These are phyloP conservation scores for Cichorium intybus DNA, from an alignment of 140 eudicot genomes.

Conservation along the genomic window DNA sequence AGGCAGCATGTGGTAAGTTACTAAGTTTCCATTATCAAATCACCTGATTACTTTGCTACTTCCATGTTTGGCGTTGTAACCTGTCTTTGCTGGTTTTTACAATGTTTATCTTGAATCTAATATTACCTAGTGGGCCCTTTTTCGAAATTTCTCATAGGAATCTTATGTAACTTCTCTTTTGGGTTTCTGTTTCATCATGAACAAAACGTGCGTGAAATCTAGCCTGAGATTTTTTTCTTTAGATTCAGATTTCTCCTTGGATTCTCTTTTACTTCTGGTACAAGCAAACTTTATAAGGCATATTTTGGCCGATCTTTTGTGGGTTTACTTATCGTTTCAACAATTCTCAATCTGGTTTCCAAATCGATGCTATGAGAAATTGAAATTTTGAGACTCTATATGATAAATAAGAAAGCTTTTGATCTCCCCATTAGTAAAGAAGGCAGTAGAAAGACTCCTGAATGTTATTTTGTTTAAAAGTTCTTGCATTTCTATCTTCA, in stretches of 20 bases:
- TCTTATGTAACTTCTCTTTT: not conserved
- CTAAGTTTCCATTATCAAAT: conserved; percentile 5
- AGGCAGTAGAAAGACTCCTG: no score
- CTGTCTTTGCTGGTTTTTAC: not conserved
- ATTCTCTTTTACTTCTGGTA: not conserved
- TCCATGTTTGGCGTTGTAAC: not conserved
- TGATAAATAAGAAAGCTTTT: no score
- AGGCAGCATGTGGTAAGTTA: conserved; percentile 70
- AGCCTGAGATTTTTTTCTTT: not conserved
- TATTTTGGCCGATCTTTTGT: no score
- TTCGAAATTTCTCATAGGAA: not conserved
- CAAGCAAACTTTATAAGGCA: not conserved
- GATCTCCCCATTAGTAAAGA: no score
- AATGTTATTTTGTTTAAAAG: no score
- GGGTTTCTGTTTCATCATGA: not conserved
- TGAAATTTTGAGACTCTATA: no score
- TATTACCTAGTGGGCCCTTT: not conserved
- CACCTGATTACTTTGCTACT: not conserved
- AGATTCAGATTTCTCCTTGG: not conserved
- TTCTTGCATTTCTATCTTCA: no score
- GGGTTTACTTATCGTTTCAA: no score
- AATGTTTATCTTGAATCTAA: not conserved
- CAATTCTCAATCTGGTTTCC: no score
- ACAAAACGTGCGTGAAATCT: not conserved
- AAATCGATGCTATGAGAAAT: no score